A percentile compares a stretch with the other conserved stretches of the same genome.
phyloP scores from a whole-genome alignment of 2,329 filamentous ascomycete genomes.

The Xylaria sp. region DNA sequence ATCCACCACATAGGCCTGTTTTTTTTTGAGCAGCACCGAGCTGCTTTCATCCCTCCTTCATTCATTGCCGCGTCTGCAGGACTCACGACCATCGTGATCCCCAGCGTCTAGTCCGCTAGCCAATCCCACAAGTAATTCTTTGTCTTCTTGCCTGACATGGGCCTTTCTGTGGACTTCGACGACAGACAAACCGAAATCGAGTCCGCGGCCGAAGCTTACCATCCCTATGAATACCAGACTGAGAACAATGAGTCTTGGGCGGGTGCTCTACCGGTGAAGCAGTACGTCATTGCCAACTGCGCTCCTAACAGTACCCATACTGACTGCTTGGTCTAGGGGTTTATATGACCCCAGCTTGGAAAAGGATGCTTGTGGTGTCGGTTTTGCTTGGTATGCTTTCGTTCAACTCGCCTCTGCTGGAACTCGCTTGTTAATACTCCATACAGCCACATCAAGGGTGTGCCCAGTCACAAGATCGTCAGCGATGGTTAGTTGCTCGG shows the following conservation, averaged over 20 bases:
- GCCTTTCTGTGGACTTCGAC: slow-evolving; percentile 73
- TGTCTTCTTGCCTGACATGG: slow-evolving; percentile 73
- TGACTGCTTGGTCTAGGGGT: slow-evolving; percentile 62
- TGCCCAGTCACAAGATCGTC: slow-evolving; percentile 96
- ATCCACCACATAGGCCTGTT: slow-evolving; percentile 37
- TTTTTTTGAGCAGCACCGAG: slow-evolving; percentile 45
- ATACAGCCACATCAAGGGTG: slow-evolving; percentile 92
- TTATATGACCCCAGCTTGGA: slow-evolving; percentile 95
- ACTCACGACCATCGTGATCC: slow-evolving; percentile 36
- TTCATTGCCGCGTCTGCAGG: slow-evolving; percentile 39
- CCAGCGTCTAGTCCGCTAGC: slow-evolving; percentile 32
- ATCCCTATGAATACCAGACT: slow-evolving; percentile 86
- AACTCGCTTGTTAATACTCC: slow-evolving; percentile 33
- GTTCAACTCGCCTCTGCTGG: slow-evolving; percentile 2
- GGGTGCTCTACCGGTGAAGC: slow-evolving; percentile 93
- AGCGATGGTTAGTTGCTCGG: slow-evolving; percentile 81
- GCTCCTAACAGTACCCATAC: slow-evolving; percentile 7
- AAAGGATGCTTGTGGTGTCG: slow-evolving; percentile 99
- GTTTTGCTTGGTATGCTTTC: slow-evolving; percentile 84
- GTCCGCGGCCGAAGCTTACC: slow-evolving; percentile 68
- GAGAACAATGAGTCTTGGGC: slow-evolving; percentile 91
- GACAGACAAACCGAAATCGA: slow-evolving; percentile 73
- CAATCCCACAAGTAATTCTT: slow-evolving; percentile 24
- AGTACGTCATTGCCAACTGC: slow-evolving; percentile 62
- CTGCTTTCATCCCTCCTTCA: slow-evolving; percentile 42